Evolutionary conservation across 2,329 filamentous ascomycete genomes (phyloP).

Genomic region (Leptographium lundbergii): DNA sequence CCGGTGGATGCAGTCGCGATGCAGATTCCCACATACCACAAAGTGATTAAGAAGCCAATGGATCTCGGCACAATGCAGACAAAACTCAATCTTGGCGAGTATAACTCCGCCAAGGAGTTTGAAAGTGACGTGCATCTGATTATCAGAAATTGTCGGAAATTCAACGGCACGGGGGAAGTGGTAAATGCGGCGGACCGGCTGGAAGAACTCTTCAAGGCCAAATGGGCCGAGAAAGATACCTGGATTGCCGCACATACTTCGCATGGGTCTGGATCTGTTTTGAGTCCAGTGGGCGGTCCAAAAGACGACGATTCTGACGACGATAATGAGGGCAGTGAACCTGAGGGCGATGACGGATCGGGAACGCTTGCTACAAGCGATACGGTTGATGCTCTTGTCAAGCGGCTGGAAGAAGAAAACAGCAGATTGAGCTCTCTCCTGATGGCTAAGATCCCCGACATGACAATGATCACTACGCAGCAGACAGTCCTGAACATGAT

Average conservation of each 20-base stretch:
- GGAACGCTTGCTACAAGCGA: constrained; percentile 24
- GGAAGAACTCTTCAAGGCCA: constrained; percentile 59
- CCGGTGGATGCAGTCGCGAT: constrained; percentile 90
- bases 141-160: constrained; percentile 80
- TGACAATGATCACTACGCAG: constrained; percentile 41
- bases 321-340: constrained; percentile 55
- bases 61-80: constrained; percentile 71
- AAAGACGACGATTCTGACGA: constrained; percentile 62
- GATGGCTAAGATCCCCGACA: constrained; percentile 34
- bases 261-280: neutral
- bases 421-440: constrained; percentile 43
- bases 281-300: constrained; percentile 35
- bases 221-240: constrained; percentile 67
- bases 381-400: constrained; percentile 40
- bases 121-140: constrained; percentile 73
- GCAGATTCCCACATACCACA: constrained; percentile 87
- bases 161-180: constrained; percentile 44
- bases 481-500: constrained; percentile 51
- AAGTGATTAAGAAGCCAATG: constrained; percentile 94
- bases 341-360: constrained; percentile 45
- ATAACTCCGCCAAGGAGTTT: constrained; percentile 73
- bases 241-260: constrained; percentile 60
- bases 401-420: constrained; percentile 42
- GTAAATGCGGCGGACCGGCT: constrained; percentile 51
- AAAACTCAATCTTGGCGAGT: constrained; percentile 68